Evolutionary conservation across 2,329 filamentous ascomycete genomes (phyloP).

Genomic region (Penicillium sp.): DNA sequence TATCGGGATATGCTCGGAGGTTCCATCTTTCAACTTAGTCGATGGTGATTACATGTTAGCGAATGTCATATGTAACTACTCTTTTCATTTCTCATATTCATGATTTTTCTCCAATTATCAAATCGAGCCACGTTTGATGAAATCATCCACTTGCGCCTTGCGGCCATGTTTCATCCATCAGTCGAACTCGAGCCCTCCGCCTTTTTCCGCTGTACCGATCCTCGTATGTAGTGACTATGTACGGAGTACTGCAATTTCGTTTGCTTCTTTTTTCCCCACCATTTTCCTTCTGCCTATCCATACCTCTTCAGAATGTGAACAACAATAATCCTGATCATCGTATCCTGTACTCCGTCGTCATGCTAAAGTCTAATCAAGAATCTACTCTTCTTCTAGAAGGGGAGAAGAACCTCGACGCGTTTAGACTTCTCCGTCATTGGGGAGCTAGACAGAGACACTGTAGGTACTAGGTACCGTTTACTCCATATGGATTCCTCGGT

Average conservation of each 20-base stretch:
- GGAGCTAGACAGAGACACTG: background rate
- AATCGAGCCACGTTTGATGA: constrained; percentile 7
- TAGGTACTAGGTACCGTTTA: background rate
- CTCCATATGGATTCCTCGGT: background rate
- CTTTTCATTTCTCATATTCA: background rate
- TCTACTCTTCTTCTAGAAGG: background rate
- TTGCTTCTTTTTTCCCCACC: constrained; percentile 5
- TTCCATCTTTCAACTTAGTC: too few species aligned
- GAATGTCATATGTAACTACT: background rate
- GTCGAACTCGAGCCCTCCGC: constrained; percentile 13
- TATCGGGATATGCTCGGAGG: background rate
- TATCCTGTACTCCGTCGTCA: background rate
- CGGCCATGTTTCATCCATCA: constrained; percentile 2
- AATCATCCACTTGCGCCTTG: constrained; percentile 11
- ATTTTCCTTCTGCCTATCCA: constrained; percentile 4
- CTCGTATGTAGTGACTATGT: background rate
- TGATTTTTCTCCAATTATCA: background rate
- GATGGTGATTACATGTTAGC: too few species aligned
- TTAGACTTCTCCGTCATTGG: background rate
- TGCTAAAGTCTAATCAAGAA: background rate
- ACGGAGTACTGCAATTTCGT: background rate
- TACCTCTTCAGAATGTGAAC: background rate
- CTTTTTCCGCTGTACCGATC: constrained; percentile 23
- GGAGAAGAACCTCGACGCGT: background rate
- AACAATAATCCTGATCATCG: background rate